Evolutionary conservation across 805 yeast genomes (phyloP), one percentile per base, ranked within the genome.

Genomic region (Starmerella sp.): DNA sequence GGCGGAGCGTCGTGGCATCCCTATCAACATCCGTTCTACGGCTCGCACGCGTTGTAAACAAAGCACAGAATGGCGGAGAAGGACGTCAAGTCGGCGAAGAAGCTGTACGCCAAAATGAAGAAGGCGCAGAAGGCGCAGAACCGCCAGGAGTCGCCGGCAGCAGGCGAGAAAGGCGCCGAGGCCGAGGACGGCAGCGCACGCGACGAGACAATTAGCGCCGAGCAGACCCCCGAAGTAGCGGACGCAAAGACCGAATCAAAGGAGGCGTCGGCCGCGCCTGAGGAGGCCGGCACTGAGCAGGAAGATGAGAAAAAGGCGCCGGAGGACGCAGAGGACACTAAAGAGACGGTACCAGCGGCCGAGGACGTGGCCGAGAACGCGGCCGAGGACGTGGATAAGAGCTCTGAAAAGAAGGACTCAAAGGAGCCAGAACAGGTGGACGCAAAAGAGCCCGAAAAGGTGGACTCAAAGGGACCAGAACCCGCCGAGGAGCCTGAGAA

Each of bases 81-180:
- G 22, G 56, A 59, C 35, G 58, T 86, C 50, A 88, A 83, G 60
- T 84, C 83, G 2, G 93, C 91, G 5, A 77, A 84, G 63, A 83
- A 82, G 71, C 78, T 82, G 75, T 79, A 74, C 60, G 89, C 84
- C 56, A 86, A 83, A 63, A 70, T 84, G 73, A 84, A 79, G 69
- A 79, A 79, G 69, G 75, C 75, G 68, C 74, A 71, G 66, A 78
- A 75, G 66, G 77, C 74, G 65, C 73, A 75, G 67, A 69, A 67
- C 68, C 56, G 67, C 64, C 54, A 69, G 72, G 67, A 73, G 71
- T 10, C 34, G 6, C 22, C 52, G 10, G 35, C 35, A 9, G 61
- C 45, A 56, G 57, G 9, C 62, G 60, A 38, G 58, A 9, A 38
- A 15, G 28, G 6, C 42, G 42, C 42, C n/a, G 42, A n/a, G 22